Evolutionary conservation across 2,329 filamentous ascomycete species (phyloP), one percentile per base, ranked within the genome.

Genomic region (Arachnomyces sp.): DNA sequence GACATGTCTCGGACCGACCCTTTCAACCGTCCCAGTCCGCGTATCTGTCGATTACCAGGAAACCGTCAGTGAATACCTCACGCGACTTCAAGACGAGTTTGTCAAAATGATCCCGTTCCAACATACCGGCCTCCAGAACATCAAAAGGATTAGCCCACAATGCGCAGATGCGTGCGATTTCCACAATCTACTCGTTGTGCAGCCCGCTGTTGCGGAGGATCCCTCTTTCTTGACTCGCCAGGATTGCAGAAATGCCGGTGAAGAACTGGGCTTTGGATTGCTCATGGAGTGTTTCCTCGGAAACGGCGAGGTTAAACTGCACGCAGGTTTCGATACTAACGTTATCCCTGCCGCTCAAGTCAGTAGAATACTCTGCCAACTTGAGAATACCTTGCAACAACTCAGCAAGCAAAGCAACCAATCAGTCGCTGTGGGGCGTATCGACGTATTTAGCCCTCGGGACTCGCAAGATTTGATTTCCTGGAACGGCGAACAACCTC

Each of bases 91-190:
- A 32, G 60, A 71, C 16, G 66, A 71, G 41, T 71, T 68, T 0
- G 61, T 74, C 0, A 59, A 65, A 6, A 67, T 73, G 36, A 77
- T 79, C 3, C 71, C 74, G 0, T 72, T 78, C 50, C 74, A 82
- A 58, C 76, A 82, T 54, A 67, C 73, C 8, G 65, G 65, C 5
- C 36, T 68, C 11, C 63, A 65, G 36, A 59, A 66, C 35, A 68
- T 68, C 42, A 71, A 75, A 14, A 62, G 66, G 13, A 57, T 77
- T 13, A 73, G 72, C 45, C 58, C 67, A 2, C 59, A 65, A 39
- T 54, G 57, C 5, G 54, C 56, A n/a, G 45, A 53, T 12, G 61
- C 61, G 18, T 66, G 62, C 39, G 55, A 64, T 25, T 63, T 66
- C 42, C 59, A 63, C 37, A 67, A 58, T 38, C 48, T 65, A 29